Conservation (phyloP, 257 asterid genomes). For the Gentiana macrophylla region DNA sequence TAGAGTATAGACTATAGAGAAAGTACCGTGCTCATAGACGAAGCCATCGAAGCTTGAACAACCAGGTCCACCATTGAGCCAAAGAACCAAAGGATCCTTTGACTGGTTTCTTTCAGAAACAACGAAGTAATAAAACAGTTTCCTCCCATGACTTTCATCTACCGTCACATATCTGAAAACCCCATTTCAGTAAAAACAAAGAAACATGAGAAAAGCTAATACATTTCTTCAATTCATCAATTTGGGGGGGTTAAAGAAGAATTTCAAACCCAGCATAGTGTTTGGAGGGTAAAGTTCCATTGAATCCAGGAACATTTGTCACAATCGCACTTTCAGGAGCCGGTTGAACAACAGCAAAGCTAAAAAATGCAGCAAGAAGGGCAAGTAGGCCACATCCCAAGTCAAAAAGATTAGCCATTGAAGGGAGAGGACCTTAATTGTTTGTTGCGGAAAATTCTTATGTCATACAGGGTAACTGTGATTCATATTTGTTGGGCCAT, state of each 20-base stretch:
- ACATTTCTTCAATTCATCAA: no score
- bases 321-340: slow-evolving; percentile 60
- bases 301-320: slow-evolving; percentile 60
- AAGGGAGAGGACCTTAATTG: not conserved
- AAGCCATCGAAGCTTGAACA: slow-evolving; percentile 98
- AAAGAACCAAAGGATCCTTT: slow-evolving; percentile 74
- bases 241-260: not conserved
- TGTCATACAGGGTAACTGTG: no score
- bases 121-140: slow-evolving; percentile 74
- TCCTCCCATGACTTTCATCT: slow-evolving; percentile 59
- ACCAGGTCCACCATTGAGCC: slow-evolving; percentile 99
- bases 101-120: slow-evolving; percentile 69
- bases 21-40: slow-evolving; percentile 83
- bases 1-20: no score
- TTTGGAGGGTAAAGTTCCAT: slow-evolving; percentile 63
- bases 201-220: not conserved
- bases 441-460: no score
- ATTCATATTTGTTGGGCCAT: no score
- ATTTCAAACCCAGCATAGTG: slow-evolving; percentile 72
- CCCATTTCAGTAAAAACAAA: slow-evolving; percentile 1
- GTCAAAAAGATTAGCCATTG: slow-evolving; percentile 6
- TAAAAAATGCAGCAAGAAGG: slow-evolving; percentile 5
- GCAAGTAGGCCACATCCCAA: not conserved
- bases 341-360: slow-evolving; percentile 22
- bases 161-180: slow-evolving; percentile 54